Percentiles rank a stretch among this genome's conserved stretches.
Conservation (phyloP, 2,329 filamentous ascomycete genomes). For the Fusarium sacchari region DNA sequence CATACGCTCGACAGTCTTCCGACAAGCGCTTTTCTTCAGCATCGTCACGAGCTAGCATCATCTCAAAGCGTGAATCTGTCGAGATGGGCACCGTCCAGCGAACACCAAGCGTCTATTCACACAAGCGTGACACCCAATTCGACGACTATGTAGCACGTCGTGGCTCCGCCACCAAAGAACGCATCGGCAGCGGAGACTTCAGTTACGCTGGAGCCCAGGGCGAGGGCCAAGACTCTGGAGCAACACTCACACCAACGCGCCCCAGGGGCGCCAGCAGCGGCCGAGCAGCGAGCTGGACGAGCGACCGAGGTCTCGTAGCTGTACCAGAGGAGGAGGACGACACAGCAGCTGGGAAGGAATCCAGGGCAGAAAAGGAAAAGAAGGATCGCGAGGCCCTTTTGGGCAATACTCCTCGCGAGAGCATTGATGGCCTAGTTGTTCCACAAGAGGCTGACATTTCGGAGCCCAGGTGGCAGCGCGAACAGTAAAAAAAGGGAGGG, state of each 20-base stretch:
- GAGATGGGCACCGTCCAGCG: conserved; percentile 36
- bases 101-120: conserved; percentile 51
- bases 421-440: conserved; percentile 31
- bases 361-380: conserved; percentile 25
- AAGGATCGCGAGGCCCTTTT: conserved; percentile 47
- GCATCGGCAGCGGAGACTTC: conserved; percentile 48
- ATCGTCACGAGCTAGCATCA: conserved; percentile 46
- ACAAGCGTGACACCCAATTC: conserved; percentile 59
- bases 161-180: conserved; percentile 39
- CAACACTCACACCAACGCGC: conserved; percentile 32
- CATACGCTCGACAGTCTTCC: conserved; percentile 41
- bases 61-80: conserved; percentile 38
- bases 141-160: conserved; percentile 56
- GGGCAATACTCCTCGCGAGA: conserved; percentile 37
- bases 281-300: conserved; percentile 50
- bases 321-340: conserved; percentile 54
- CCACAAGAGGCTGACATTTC: conserved; percentile 43
- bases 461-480: conserved; percentile 43
- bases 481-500: not conserved
- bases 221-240: conserved; percentile 22
- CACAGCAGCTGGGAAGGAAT: conserved; percentile 20
- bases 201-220: conserved; percentile 39
- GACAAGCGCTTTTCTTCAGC: conserved; percentile 43
- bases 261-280: conserved; percentile 43
- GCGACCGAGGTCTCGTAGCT: conserved; percentile 51